phyloP scores from a whole-genome alignment of 2,329 filamentous ascomycete species.

The Ceratocystis diversiconidia region DNA sequence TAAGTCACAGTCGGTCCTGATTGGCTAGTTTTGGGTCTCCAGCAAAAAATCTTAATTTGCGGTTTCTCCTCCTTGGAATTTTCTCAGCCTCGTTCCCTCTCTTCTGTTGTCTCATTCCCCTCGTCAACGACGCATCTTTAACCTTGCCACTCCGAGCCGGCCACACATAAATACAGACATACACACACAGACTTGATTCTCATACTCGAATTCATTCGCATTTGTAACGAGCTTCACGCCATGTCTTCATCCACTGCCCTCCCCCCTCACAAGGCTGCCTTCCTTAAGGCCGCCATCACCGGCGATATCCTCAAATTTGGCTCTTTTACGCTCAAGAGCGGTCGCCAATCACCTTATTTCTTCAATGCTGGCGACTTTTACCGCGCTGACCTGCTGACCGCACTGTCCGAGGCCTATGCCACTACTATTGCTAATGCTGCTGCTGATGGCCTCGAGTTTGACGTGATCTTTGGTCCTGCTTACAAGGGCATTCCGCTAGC shows the following conservation, averaged over 20 bases:
- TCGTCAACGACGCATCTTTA: not conserved
- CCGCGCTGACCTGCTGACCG: conserved; percentile 59
- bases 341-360: conserved; percentile 86
- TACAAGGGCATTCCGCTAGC: conserved; percentile 97
- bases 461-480: conserved; percentile 83
- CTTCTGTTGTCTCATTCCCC: not conserved
- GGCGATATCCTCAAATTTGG: conserved; percentile 67
- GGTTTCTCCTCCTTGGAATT: no score
- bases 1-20: not conserved
- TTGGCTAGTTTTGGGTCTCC: not conserved
- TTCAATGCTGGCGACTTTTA: conserved; percentile 93
- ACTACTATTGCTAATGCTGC: conserved; percentile 41
- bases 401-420: conserved; percentile 73
- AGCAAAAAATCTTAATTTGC: not conserved
- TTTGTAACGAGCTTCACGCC: conserved; percentile 7
- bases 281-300: conserved; percentile 54
- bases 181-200: not conserved
- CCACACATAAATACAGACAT: not conserved
- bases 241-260: conserved; percentile 28
- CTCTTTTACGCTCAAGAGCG: conserved; percentile 80
- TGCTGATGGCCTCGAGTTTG: conserved; percentile 42
- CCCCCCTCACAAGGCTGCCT: conserved; percentile 53
- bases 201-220: not conserved
- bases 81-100: not conserved
- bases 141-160: not conserved